A percentile compares a stretch with the other conserved stretches of the same genome.
phyloP scores from a whole-genome alignment of 2,329 filamentous ascomycete genomes.

The Alternaria solani region DNA sequence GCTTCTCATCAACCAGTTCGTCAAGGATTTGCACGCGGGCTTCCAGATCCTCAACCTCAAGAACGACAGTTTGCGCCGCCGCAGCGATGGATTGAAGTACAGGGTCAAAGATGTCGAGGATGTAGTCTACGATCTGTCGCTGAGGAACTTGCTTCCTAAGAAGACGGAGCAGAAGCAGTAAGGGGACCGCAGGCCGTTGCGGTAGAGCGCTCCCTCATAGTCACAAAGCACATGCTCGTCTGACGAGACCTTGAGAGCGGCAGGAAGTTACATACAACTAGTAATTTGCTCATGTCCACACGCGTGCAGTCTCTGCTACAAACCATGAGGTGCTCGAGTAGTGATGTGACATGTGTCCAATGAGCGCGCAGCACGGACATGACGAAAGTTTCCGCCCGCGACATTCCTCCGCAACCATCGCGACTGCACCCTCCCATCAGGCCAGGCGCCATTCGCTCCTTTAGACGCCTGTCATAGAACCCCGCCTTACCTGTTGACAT shows the following conservation, averaged over 20 bases:
- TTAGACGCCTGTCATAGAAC: neutral
- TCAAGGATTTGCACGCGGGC: conserved; percentile 93
- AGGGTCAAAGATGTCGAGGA: conserved; percentile 98
- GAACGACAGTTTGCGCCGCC: conserved; percentile 88
- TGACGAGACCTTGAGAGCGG: no score
- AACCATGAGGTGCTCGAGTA: conserved; percentile 13
- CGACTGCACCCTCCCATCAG: conserved; percentile 13
- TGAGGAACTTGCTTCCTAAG: conserved; percentile 75
- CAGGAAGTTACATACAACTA: neutral
- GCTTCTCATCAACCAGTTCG: conserved; percentile 85
- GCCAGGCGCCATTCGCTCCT: conserved; percentile 36
- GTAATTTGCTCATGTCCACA: neutral
- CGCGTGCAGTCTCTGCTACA: neutral
- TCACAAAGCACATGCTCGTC: neutral
- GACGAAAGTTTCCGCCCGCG: conserved; percentile 27
- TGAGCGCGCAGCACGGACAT: conserved; percentile 28
- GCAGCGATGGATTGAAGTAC: conserved; percentile 95
- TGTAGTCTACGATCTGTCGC: conserved; percentile 92
- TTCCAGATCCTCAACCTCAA: conserved; percentile 98
- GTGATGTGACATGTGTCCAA: neutral
- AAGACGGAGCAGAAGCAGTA: conserved; percentile 25
- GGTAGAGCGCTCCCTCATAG: neutral
- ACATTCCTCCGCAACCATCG: conserved; percentile 18
- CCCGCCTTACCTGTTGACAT: neutral
- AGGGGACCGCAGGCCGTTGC: neutral